Evolutionary conservation across 23 red algal genomes (phyloP), one percentile per base, ranked within the genome.

Genomic region (Gracilaria caudata): DNA sequence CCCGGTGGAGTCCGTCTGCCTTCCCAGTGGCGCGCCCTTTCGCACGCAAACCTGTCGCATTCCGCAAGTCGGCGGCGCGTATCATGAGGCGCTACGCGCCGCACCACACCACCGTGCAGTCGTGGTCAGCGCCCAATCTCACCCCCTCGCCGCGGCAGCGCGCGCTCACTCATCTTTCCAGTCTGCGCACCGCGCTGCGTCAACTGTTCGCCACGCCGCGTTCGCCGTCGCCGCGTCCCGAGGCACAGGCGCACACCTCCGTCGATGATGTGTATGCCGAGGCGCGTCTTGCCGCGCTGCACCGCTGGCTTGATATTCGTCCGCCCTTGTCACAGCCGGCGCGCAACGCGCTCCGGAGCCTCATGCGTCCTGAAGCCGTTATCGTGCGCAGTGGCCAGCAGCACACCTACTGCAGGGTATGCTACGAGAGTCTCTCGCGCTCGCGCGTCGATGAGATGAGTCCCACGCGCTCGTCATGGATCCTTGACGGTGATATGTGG

Each of bases 31-130:
- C n/a, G n/a, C n/a, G n/a, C n/a, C n/a, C n/a, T n/a, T n/a, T n/a
- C n/a, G n/a, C n/a, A n/a, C n/a, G n/a, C n/a, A n/a, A n/a, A n/a
- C n/a, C n/a, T n/a, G n/a, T 11, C 26, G 7, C 9, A 4, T 37
- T 5, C 64, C 64, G 26, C 64, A n/a, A 12, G 9, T 19, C 26
- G 25, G 4, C 64, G 25, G 11, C 13, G 4, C 64, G 25, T 10
- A 39, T 20, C 46, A 86, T 86, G 82, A 60, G 65, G 37, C 82
- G 68, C 68, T 86, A 86, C 55, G 82, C 82, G 39, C 82, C 82
- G 51, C 82, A 86, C 45, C 63, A 74, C 43, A 86, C 82, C 1
- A 60, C 57, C 20, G 26, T 86, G 23, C 64, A 70, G 13, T 43
- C 82, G 14, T 86, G 82, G 82, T 73, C 82, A 7, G 44, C 66